These are phyloP conservation scores for Backusella psychrophila DNA, from an alignment of 192 early-diverging fungal genomes.

Conservation along the genomic window DNA sequence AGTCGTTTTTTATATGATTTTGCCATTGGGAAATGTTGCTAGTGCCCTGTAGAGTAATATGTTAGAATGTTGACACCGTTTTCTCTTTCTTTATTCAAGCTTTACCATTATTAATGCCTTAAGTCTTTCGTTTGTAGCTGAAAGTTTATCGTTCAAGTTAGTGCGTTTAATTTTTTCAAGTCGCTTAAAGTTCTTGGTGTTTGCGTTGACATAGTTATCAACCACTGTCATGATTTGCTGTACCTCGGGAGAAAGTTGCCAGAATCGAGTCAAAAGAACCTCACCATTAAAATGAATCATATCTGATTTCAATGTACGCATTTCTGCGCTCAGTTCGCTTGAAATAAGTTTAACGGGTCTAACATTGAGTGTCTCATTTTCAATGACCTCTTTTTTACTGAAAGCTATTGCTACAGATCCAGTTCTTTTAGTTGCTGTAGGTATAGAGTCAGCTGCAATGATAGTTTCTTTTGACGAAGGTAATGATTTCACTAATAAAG, in stretches of 20 bases:
- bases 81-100: not conserved
- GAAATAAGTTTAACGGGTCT: not conserved
- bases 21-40: not conserved
- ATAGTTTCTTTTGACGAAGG: not conserved
- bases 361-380: not conserved
- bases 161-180: not conserved
- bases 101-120: not conserved
- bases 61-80: not conserved
- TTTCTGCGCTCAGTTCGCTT: not conserved
- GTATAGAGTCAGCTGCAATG: not conserved
- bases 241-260: not conserved
- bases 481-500: no score
- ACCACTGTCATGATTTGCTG: not conserved
- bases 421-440: not conserved
- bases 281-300: not conserved
- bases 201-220: not conserved
- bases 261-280: not conserved
- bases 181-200: not conserved
- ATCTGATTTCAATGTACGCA: not conserved
- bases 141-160: not conserved
- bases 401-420: not conserved
- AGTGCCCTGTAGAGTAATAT: not conserved
- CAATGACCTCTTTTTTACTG: not conserved
- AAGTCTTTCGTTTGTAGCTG: not conserved
- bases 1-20: not conserved